These are phyloP conservation scores for Chiua virens DNA, from an alignment of 768 basidiomycete genomes.

Conservation along the genomic window DNA sequence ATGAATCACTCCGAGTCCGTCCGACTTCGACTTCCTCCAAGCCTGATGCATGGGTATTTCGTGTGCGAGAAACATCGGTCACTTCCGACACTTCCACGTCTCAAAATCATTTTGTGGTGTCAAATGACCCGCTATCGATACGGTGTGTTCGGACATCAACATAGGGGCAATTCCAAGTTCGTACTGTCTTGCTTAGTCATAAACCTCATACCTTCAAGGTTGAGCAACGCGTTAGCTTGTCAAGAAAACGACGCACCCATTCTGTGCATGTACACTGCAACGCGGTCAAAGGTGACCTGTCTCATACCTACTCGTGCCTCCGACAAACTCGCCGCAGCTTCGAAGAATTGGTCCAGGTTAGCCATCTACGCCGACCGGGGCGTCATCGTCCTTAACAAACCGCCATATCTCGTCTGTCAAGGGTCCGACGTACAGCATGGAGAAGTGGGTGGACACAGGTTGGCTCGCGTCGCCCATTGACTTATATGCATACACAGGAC, in stretches of 20 bases:
- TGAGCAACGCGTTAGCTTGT: too few relatives aligned
- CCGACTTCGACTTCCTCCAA: too few relatives aligned
- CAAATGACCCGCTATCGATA: too few relatives aligned
- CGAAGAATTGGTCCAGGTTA: constrained; percentile 32
- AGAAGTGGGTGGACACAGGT: constrained; percentile 16
- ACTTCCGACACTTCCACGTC: too few relatives aligned
- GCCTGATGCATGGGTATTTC: too few relatives aligned
- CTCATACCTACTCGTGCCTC: background rate
- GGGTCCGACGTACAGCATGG: constrained; percentile 26
- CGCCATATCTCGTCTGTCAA: constrained; percentile 58
- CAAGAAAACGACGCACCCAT: too few relatives aligned
- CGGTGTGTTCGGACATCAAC: too few relatives aligned
- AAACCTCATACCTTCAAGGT: too few relatives aligned
- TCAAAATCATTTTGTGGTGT: too few relatives aligned
- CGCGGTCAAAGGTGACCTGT: constrained; percentile 21
- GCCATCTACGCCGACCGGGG: constrained; percentile 54
- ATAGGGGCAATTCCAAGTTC: too few relatives aligned
- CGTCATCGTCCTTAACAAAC: constrained; percentile 60
- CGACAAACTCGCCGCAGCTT: constrained; percentile 5
- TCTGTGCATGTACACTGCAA: constrained; percentile 17
- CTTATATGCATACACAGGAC: constrained; percentile 9
- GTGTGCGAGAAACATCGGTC: too few relatives aligned
- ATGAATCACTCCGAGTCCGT: background rate
- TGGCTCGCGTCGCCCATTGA: background rate
- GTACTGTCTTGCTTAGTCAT: constrained; percentile 12